Conservation (phyloP, 1,284 basidiomycete species). For the Trametes hirsuta region DNA sequence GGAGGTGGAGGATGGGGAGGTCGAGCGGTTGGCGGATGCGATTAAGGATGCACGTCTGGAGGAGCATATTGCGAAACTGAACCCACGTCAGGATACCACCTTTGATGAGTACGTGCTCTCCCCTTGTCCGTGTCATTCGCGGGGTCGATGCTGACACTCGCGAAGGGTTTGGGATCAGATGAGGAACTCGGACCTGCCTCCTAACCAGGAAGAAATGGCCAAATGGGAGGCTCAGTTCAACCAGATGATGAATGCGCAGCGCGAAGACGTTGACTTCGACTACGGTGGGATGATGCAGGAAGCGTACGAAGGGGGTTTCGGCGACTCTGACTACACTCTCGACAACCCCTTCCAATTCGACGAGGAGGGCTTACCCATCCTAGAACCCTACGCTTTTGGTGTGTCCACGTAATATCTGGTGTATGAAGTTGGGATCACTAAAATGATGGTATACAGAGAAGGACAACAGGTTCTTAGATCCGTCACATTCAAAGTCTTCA, state of each 20-base stretch:
- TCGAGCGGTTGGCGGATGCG: constrained; percentile 43
- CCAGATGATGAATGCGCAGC: constrained; percentile 69
- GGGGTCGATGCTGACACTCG: not conserved
- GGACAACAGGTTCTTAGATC: constrained; percentile 72
- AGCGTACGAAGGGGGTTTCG: constrained; percentile 61
- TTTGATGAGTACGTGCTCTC: constrained; percentile 49
- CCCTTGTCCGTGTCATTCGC: not conserved
- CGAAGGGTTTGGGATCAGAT: constrained; percentile 62
- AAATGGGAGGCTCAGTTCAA: constrained; percentile 93
- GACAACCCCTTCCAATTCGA: constrained; percentile 54
- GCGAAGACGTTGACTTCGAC: constrained; percentile 65
- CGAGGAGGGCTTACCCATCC: constrained; percentile 71
- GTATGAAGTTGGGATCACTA: constrained; percentile 2
- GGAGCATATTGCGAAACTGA: constrained; percentile 37
- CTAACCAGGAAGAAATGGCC: constrained; percentile 67
- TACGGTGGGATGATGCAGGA: constrained; percentile 63
- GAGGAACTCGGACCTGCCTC: constrained; percentile 58
- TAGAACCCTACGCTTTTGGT: constrained; percentile 80
- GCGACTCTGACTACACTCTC: constrained; percentile 40
- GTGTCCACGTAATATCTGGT: constrained; percentile 28
- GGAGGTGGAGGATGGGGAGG: constrained; percentile 50
- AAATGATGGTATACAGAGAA: constrained; percentile 45
- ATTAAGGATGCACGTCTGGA: constrained; percentile 41
- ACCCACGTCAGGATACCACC: constrained; percentile 31
- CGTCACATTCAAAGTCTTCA: constrained; percentile 54